Base-by-base conservation (phyloP, 805 yeast species). In the Lachancea dasiensis region DNA sequence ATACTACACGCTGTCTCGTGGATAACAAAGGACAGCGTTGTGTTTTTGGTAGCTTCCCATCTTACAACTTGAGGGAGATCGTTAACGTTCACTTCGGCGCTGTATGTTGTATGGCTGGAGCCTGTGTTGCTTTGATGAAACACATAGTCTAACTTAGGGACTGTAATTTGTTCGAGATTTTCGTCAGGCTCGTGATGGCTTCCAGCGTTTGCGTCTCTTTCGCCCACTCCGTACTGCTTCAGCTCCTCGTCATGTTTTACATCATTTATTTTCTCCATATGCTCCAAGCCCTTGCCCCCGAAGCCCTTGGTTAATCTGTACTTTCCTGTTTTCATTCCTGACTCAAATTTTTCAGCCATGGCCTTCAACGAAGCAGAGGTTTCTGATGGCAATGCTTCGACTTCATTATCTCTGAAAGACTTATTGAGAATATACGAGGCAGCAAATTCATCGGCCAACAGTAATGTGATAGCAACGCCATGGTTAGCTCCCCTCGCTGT, bases 211-310 rank as follows among this genome's bases (percentile, higher is more conserved):
- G 39, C 21, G 40, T 36, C 13, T 27, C 38, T 15, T 33, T 36
- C 36, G 33, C 36, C 29, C 27, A 40, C 31, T 17, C 49, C 43
- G 34, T 36, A 32, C 11, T 47, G 38, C 39, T 45, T 40, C 36
- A 42, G 47, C 27, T 48, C 55, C 7, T 52, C 46, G 6, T 44
- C 47, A 2, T 49, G 51, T 3, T 38, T 42, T 3, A 53, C 64
- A 4, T 57, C 60, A 28, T 41, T 51, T 51, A 36, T 54, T 42
- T 77, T 75, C 43, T 85, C 89, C 28, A 89, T 63, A 45, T 81
- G 81, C 30, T 81, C 90, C 36, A 89, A 67, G 1, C 97, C 97
- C 48, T 83, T 81, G 15, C 98, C 98, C 3, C 96, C 95, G 64
- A 87, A 92, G 0, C 98, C 98, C 38, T 77, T 73, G 18, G 75